Conservation (phyloP, 202 grass and related monocot species). For the Saccharum hybrid region DNA sequence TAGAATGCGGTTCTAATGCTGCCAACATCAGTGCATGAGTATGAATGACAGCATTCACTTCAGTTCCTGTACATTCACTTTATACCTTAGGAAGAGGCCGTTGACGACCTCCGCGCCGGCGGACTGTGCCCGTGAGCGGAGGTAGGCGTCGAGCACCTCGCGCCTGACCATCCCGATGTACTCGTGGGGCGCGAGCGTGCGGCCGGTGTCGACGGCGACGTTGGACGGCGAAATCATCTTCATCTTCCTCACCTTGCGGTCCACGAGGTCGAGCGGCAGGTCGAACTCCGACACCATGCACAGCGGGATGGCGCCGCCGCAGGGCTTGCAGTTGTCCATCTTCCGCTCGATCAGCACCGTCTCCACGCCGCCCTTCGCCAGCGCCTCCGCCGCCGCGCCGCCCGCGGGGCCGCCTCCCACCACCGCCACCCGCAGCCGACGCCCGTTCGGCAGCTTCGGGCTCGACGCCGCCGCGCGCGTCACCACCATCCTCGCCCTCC, state of each 20-base stretch:
- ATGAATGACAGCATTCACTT: not conserved
- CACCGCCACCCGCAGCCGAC: constrained; percentile 75
- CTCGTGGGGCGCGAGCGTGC: constrained; percentile 82
- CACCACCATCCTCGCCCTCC: constrained; percentile 34
- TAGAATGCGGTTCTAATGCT: not conserved
- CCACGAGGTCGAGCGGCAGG: constrained; percentile 93
- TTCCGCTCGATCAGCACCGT: constrained; percentile 97
- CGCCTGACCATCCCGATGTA: constrained; percentile 97
- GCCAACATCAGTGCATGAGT: not conserved
- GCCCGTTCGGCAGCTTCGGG: constrained; percentile 67
- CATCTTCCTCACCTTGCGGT: constrained; percentile 89
- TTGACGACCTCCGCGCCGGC: constrained; percentile 83
- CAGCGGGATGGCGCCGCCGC: constrained; percentile 91
- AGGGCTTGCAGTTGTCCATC: constrained; percentile 98
- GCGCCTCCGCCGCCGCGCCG: constrained; percentile 78
- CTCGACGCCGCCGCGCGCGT: constrained; percentile 64
- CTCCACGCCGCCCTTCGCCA: constrained; percentile 94
- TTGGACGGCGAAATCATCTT: constrained; percentile 99
- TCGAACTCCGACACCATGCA: constrained; percentile 99
- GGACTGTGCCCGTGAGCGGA: constrained; percentile 63
- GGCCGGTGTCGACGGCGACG: constrained; percentile 91
- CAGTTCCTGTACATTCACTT: no score
- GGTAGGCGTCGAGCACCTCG: constrained; percentile 92
- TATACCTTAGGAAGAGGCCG: constrained; percentile 92
- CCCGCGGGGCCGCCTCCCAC: constrained; percentile 83